Evolutionary conservation across 169 alveolate species (phyloP).

Genomic region (Toxoplasma gondii): DNA sequence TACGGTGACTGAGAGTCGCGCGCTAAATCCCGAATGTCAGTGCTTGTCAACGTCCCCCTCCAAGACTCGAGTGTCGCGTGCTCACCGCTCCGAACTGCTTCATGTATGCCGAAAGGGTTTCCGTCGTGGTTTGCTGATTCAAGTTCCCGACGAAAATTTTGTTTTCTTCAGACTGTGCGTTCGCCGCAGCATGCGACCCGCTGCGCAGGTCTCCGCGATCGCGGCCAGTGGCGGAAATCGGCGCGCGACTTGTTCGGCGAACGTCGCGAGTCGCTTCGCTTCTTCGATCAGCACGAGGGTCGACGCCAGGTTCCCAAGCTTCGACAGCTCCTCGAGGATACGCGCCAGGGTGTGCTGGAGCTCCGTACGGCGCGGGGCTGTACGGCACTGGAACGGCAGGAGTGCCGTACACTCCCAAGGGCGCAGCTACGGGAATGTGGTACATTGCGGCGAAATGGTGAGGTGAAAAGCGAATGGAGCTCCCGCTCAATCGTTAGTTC

Average conservation of each 20-base stretch:
- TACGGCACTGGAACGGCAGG: not conserved
- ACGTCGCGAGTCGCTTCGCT: not conserved
- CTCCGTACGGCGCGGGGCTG: not conserved
- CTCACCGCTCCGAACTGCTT: conserved; percentile 34
- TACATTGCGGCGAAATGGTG: not conserved
- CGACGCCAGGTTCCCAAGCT: not conserved
- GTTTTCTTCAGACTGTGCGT: not conserved
- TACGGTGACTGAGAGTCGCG: no score
- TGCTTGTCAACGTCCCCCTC: no score
- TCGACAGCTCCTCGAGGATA: not conserved
- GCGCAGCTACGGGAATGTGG: conserved; percentile 6
- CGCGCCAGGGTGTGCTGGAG: conserved; percentile 3
- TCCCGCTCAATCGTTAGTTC: no score
- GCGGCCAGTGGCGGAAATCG: not conserved
- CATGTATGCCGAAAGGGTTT: conserved; percentile 6
- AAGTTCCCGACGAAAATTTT: not conserved
- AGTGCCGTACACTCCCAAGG: conserved; percentile 9
- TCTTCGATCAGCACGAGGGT: not conserved
- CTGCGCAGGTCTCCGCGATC: not conserved
- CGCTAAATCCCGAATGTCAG: no score
- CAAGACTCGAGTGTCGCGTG: no score
- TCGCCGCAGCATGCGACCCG: not conserved
- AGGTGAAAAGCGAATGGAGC: no score
- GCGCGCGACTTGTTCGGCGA: not conserved
- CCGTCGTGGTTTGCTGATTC: not conserved